Evolutionary conservation across 2,329 filamentous ascomycete species (phyloP), one percentile per base, ranked within the genome.

Genomic region (Elsinoe fawcettii): DNA sequence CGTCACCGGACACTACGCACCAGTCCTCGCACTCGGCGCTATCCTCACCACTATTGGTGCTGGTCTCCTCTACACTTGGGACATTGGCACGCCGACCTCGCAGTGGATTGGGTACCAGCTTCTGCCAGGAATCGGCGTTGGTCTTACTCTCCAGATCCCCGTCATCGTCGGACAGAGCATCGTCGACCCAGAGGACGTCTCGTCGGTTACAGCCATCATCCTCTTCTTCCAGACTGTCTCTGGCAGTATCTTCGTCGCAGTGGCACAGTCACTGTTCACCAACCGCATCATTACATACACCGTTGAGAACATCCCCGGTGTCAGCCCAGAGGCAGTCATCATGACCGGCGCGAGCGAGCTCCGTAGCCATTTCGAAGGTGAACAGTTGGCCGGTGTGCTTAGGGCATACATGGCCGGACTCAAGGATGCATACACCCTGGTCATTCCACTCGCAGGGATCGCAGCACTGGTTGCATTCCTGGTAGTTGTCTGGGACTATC

Each of bases 81-180:
- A 69, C 16, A 63, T 71, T 1, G 61, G 63, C 34, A 73, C 75
- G 2, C 61, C 70, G 0, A 65, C 66, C 0, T 66, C 61, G 2
- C 65, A 70, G 30, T 79, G 75, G 76, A 73, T 78, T 20, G 77
- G 76, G 7, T 79, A 74, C 63, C 74, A 80, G 56, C 66, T 75
- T 3, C 59, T 80, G 2, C 58, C 70, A 3, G 77, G 76, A 18
- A 65, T 72, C 2, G 74, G 76, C 1, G 64, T 74, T 11, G 77
- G 77, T 3, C 61, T 73, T 7, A 64, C 63, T 22, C 65, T 75
- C n/a, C 73, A 76, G 51, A 67, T 74, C 37, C 69, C 69, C 9
- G 69, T 72, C 58, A 71, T 75, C 41, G 67, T 70, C 9, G 71
- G 68, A 4, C 74, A 77, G 53, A 69, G 68, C 2, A 61, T 67